These are phyloP conservation scores for Tylopilus cervinicoccineus DNA, from an alignment of 768 basidiomycete species.

Conservation along the genomic window DNA sequence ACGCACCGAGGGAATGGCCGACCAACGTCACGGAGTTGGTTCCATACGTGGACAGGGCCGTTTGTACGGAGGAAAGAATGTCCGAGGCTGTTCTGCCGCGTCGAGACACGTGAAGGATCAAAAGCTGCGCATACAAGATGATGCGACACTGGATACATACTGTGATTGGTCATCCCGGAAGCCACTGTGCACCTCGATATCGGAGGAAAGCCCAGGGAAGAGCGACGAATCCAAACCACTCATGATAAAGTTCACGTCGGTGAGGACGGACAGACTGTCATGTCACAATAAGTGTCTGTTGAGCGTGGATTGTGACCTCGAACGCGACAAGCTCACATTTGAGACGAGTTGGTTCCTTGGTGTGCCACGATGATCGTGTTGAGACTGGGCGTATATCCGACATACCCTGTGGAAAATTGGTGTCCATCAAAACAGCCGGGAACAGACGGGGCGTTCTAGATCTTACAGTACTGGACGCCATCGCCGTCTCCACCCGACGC, in stretches of 20 bases:
- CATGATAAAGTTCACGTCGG: slow-evolving; percentile 36
- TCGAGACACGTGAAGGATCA: slow-evolving; percentile 19
- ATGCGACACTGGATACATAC: slow-evolving; percentile 25
- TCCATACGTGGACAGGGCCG: slow-evolving; percentile 31
- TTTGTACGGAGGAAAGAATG: slow-evolving; percentile 40
- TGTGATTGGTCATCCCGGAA: slow-evolving; percentile 41
- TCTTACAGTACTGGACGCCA: slow-evolving; percentile 38
- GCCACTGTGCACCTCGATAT: slow-evolving; percentile 42
- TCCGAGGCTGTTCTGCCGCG: slow-evolving; percentile 36
- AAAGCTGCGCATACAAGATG: neutral
- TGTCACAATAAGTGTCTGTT: neutral
- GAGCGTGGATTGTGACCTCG: slow-evolving; percentile 27
- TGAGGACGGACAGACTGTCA: slow-evolving; percentile 34
- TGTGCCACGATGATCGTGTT: slow-evolving; percentile 32
- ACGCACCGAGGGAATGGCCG: slow-evolving; percentile 40
- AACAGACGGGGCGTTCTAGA: too few species aligned
- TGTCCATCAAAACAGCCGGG: too few species aligned
- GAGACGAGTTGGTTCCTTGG: slow-evolving; percentile 25
- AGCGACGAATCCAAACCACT: slow-evolving; percentile 33
- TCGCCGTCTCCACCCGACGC: slow-evolving; percentile 44
- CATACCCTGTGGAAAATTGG: slow-evolving; percentile 8
- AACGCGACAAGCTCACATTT: slow-evolving; percentile 39
- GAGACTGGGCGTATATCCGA: slow-evolving; percentile 41
- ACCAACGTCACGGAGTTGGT: slow-evolving; percentile 38
- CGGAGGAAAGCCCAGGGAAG: slow-evolving; percentile 43